Percentiles rank a stretch among this genome's conserved stretches.
Conservation (phyloP, 305 asterid species). For the Fraxinus floribunda region DNA sequence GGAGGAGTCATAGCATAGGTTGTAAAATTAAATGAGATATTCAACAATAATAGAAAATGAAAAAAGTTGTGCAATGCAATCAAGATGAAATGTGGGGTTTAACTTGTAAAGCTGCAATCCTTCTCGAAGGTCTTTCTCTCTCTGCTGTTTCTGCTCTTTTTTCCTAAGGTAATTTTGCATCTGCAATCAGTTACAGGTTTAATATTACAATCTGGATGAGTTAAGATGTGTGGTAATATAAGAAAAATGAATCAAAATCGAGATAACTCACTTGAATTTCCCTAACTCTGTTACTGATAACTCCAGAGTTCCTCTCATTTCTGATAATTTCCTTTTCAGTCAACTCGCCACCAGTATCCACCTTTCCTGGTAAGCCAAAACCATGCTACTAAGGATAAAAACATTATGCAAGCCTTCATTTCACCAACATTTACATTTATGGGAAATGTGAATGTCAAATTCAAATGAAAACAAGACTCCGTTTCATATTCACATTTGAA, state of each 20-base stretch:
- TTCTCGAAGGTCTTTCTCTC: conserved; percentile 67
- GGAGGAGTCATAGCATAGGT: background rate
- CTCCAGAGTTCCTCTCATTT: conserved; percentile 85
- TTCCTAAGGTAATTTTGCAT: conserved; percentile 55
- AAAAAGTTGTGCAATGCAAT: background rate
- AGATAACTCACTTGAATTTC: conserved; percentile 76
- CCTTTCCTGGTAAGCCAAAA: conserved; percentile 54
- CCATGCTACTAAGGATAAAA: conserved; percentile 6
- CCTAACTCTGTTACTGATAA: conserved; percentile 66
- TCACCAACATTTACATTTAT: background rate
- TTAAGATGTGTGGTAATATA: background rate
- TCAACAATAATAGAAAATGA: background rate
- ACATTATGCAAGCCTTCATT: background rate
- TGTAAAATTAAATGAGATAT: background rate
- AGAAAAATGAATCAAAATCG: background rate
- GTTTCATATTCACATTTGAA: background rate
- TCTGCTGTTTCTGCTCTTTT: conserved; percentile 59
- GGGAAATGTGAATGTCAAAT: background rate
- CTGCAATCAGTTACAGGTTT: conserved; percentile 25
- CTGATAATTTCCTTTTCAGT: conserved; percentile 88
- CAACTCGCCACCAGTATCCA: conserved; percentile 64
- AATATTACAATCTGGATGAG: background rate
- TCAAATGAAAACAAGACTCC: background rate
- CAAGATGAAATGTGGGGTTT: conserved; percentile 22
- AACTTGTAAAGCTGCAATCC: conserved; percentile 78